Evolutionary conservation across 805 yeast genomes (phyloP).

Genomic region (Debaryomyces castellii): DNA sequence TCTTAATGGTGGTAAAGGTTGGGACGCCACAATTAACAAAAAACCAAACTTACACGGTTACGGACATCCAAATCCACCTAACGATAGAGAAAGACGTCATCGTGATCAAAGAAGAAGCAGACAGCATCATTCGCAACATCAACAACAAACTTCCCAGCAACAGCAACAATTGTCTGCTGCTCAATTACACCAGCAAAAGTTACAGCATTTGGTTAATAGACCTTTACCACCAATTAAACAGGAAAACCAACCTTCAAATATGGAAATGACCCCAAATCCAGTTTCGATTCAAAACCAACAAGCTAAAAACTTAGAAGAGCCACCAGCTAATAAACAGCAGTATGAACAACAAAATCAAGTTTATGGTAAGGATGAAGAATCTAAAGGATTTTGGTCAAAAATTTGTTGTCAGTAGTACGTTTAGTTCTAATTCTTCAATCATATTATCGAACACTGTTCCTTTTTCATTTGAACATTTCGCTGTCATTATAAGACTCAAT

Average conservation of each 20-base stretch:
- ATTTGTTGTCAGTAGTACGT: slow-evolving; percentile 38
- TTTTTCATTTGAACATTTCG: slow-evolving; percentile 1
- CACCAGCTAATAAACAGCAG: slow-evolving; percentile 17
- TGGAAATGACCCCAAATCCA: slow-evolving; percentile 19
- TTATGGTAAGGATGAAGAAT: slow-evolving; percentile 29
- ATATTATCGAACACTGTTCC: background rate
- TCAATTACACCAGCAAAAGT: slow-evolving; percentile 48
- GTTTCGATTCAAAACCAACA: slow-evolving; percentile 20
- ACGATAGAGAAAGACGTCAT: slow-evolving; percentile 46
- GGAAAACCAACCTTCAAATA: slow-evolving; percentile 27
- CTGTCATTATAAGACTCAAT: background rate
- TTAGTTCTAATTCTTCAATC: slow-evolving; percentile 1
- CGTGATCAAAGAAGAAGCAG: slow-evolving; percentile 46
- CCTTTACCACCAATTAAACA: slow-evolving; percentile 50
- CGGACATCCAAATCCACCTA: slow-evolving; percentile 67
- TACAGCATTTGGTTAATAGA: slow-evolving; percentile 47
- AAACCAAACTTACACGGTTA: slow-evolving; percentile 82
- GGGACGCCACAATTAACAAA: slow-evolving; percentile 75
- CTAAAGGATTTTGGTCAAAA: slow-evolving; percentile 42
- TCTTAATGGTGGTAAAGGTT: slow-evolving; percentile 75
- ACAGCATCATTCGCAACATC: slow-evolving; percentile 32
- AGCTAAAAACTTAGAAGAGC: slow-evolving; percentile 20
- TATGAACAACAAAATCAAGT: slow-evolving; percentile 43
- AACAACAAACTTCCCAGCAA: slow-evolving; percentile 13
- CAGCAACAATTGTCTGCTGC: slow-evolving; percentile 44